phyloP scores from a whole-genome alignment of 352 stramenopile genomes.

The Globisporangium carolinianum region DNA sequence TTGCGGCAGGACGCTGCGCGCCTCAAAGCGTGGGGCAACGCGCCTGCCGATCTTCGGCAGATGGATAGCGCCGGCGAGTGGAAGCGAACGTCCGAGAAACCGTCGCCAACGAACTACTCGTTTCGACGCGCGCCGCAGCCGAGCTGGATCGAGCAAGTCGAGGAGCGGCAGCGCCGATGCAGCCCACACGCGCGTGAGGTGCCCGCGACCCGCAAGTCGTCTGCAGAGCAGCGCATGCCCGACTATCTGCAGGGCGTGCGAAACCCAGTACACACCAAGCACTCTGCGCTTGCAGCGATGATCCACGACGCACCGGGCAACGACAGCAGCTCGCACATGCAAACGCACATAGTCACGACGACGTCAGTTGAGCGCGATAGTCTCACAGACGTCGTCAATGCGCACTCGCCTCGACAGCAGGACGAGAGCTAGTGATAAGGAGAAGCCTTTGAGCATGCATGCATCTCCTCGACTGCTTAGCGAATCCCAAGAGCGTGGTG shows the following conservation, averaged over 20 bases:
- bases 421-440: too few relatives aligned
- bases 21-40: constrained; percentile 37
- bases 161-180: constrained; percentile 35
- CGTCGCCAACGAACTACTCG: constrained; percentile 39
- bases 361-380: background rate
- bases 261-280: constrained; percentile 29
- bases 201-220: background rate
- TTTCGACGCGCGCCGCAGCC: constrained; percentile 40
- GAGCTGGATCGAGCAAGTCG: constrained; percentile 72
- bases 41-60: constrained; percentile 22
- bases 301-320: background rate
- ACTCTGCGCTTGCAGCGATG: constrained; percentile 2
- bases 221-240: constrained; percentile 33
- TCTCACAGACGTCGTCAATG: background rate
- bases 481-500: background rate
- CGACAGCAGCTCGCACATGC: background rate
- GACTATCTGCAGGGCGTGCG: constrained; percentile 41
- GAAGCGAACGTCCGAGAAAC: constrained; percentile 64
- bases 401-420: background rate
- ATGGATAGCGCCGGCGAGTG: constrained; percentile 54
- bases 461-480: too few relatives aligned
- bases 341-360: background rate
- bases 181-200: constrained; percentile 25
- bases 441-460: too few relatives aligned
- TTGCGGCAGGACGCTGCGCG: constrained; percentile 25